Percentiles rank a stretch among this genome's conserved stretches.
These are phyloP conservation scores for Sporothrix luriei DNA, from an alignment of 2,329 filamentous ascomycete species.

Conservation along the genomic window DNA sequence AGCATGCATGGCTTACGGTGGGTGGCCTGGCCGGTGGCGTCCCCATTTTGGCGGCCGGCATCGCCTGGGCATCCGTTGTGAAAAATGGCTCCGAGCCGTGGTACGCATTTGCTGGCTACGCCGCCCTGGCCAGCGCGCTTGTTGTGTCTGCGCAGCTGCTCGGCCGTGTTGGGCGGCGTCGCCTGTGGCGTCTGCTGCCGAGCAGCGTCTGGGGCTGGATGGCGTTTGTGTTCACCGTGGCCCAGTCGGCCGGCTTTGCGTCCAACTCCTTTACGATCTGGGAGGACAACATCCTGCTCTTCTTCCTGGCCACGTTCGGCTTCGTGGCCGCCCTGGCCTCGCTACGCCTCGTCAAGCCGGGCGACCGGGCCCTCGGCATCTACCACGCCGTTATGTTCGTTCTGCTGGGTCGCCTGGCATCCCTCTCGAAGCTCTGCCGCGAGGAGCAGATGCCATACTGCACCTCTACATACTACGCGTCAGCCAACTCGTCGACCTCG, in stretches of 20 bases:
- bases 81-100: slow-evolving; percentile 39
- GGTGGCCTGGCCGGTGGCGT: slow-evolving; percentile 45
- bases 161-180: slow-evolving; percentile 45
- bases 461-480: slow-evolving; percentile 92
- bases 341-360: slow-evolving; percentile 66
- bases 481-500: slow-evolving; percentile 86
- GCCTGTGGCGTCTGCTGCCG: slow-evolving; percentile 61
- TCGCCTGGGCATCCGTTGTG: slow-evolving; percentile 19
- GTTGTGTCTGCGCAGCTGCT: slow-evolving; percentile 50
- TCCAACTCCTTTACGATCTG: slow-evolving; percentile 99
- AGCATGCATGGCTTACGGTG: slow-evolving; percentile 47
- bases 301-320: slow-evolving; percentile 88
- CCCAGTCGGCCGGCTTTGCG: slow-evolving; percentile 89
- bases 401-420: slow-evolving; percentile 74
- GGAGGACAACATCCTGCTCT: slow-evolving; percentile 93
- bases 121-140: slow-evolving; percentile 51
- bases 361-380: slow-evolving; percentile 73
- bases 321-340: slow-evolving; percentile 73
- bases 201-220: slow-evolving; percentile 87
- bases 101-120: slow-evolving; percentile 47
- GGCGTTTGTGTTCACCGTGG: slow-evolving; percentile 75
- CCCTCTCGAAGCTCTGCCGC: slow-evolving; percentile 87
- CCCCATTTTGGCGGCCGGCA: slow-evolving; percentile 33
- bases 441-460: slow-evolving; percentile 99
- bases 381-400: slow-evolving; percentile 87